phyloP scores from a whole-genome alignment of 2,329 filamentous ascomycete genomes.

The Epichloe gansuensis region DNA sequence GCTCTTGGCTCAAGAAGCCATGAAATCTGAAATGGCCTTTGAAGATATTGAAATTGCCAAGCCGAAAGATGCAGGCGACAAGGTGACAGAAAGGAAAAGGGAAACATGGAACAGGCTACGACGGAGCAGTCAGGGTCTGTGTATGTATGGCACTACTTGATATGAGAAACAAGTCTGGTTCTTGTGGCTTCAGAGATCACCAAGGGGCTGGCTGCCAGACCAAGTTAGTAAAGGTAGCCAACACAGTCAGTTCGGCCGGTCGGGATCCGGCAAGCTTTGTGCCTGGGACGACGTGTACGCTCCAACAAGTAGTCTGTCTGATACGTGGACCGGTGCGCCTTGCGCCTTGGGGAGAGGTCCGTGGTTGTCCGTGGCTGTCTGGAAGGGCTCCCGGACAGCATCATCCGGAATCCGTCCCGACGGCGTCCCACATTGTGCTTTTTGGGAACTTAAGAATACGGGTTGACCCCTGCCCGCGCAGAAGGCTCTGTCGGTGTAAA shows the following conservation, averaged over 20 bases:
- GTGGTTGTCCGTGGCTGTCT: slow-evolving; percentile 1
- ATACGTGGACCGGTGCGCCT: neutral
- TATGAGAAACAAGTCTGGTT: neutral
- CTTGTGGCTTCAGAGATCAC: neutral
- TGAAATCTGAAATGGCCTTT: neutral
- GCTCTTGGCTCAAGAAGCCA: neutral
- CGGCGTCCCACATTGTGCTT: neutral
- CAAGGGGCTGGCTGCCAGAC: neutral
- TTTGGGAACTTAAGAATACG: neutral
- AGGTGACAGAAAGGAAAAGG: neutral
- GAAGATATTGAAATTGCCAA: neutral
- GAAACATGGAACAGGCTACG: neutral
- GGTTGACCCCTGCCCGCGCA: neutral
- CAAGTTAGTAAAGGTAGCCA: neutral
- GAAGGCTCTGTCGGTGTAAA: neutral
- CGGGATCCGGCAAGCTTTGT: neutral
- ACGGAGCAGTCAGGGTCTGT: neutral
- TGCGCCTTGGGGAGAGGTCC: neutral
- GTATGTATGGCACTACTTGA: neutral
- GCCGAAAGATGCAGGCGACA: neutral
- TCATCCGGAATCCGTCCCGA: neutral
- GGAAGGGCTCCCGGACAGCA: neutral
- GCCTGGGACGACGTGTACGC: neutral
- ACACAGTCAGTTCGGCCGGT: neutral
- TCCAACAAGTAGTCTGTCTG: slow-evolving; percentile 4